Base-by-base conservation (phyloP, 73 alveolate genomes). In the Vitrella brassicaformis region DNA sequence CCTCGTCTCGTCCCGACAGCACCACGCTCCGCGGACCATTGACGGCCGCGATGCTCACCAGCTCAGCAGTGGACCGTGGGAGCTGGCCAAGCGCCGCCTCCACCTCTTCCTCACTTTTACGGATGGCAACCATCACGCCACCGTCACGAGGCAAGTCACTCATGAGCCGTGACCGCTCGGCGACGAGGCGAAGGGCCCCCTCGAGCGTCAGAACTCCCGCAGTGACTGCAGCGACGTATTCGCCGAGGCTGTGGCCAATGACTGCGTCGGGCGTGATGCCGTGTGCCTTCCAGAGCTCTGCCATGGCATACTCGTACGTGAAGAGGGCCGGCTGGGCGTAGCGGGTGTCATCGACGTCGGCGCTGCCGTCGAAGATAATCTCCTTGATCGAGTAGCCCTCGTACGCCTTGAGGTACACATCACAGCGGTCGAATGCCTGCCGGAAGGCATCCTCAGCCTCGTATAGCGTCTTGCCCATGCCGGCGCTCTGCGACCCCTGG, bases 251-350 rank as follows among this genome's bases (percentile, higher is more conserved):
- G 81, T 74, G 81, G 56, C 81, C 81, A 31, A 74, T 65, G 68
- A 74, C 68, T 14, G 81, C 81, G 31, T 31, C 65, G 64, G 81
- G 81, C 56, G 31, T 30, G 67, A 74, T 47, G 56, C 81, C 81
- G 25, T 74, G 72, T 22, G 81, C 81, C 64, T 66, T 66, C 81
- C 81, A 74, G 27, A 70, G 65, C 73, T 74, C 81, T 1, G 69
- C n/a, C 70, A 74, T 47, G 18, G 18, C 64, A 18, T 18, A 18
- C 25, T 45, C 25, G 25, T 8, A 18, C 64, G 64, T 45, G 64
- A 18, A 45, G 18, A 8, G 18, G 18, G 64, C 64, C 25, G 64
- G 18, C 25, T 8, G 18, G 64, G 64, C n/a, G n/a, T n/a, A n/a
- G n/a, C n/a, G n/a, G n/a, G n/a, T n/a, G n/a, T n/a, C n/a, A n/a